A percentile compares a stretch with the other conserved stretches of the same genome.
Conservation (phyloP, 2,329 filamentous ascomycete genomes). For the Neonectria neomacrospora region DNA sequence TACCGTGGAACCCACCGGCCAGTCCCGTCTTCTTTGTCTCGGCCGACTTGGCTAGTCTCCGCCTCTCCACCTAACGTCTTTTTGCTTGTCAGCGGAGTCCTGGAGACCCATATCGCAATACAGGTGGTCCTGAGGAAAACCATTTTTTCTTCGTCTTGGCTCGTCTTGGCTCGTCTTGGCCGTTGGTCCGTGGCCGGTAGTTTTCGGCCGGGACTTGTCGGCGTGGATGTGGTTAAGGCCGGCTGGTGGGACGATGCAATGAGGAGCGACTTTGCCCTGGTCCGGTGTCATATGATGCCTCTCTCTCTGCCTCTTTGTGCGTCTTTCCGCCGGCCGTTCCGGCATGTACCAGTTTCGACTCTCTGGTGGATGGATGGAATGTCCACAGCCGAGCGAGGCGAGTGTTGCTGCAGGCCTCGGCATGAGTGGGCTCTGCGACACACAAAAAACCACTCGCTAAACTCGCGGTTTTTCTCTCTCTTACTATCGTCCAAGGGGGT, state of each 20-base stretch:
- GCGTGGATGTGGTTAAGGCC: conserved; percentile 23
- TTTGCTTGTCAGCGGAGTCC: background rate
- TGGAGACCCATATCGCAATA: conserved; percentile 1
- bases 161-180: conserved; percentile 18
- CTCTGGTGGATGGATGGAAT: conserved; percentile 15
- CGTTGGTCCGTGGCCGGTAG: conserved; percentile 37
- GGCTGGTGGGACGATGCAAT: conserved; percentile 33
- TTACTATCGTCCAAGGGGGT: background rate
- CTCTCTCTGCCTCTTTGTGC: conserved; percentile 8
- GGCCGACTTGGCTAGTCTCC: conserved; percentile 22
- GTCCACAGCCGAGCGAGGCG: background rate
- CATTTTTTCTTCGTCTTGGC: conserved; percentile 10
- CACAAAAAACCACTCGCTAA: conserved; percentile 15
- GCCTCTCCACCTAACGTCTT: conserved; percentile 2
- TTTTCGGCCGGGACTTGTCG: conserved; percentile 41
- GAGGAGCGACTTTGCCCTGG: conserved; percentile 22
- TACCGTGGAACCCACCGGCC: conserved; percentile 33
- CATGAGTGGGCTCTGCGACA: conserved; percentile 8
- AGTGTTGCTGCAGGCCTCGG: conserved; percentile 9
- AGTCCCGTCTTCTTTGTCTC: conserved; percentile 24
- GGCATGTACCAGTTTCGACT: conserved; percentile 7
- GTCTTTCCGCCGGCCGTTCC: conserved; percentile 28
- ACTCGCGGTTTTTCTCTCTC: background rate
- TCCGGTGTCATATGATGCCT: conserved; percentile 31
- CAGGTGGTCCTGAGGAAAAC: conserved; percentile 6